Base-by-base conservation (phyloP, 306 rosid species). In the Bauhinia variegata region DNA sequence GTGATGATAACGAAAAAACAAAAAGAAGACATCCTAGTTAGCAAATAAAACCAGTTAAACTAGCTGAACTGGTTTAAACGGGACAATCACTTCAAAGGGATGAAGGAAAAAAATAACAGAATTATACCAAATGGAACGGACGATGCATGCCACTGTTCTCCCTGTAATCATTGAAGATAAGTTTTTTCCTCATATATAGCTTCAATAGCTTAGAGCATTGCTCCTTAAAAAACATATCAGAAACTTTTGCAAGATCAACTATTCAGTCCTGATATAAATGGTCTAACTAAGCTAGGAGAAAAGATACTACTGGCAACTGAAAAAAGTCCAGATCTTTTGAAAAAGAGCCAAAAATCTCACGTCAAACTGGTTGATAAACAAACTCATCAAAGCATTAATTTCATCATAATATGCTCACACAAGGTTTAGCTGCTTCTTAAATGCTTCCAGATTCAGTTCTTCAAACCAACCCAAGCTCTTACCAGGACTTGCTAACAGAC, bases 391-490 rank as follows among this genome's bases (percentile, higher is more conserved):
- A 17, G 47, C 52, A 57, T 30, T 53, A 30, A 87, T 49, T 65
- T 87, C 85, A 8, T 63, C 58, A 34, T 52, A 32, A 0, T 86
- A 89, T 2, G 13, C 0, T 8, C 34, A 12, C 83, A 89, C 65
- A 48, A 67, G 52, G 7, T 15, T 5, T 0, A 89, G 91, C 18
- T 34, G 38, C 70, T 4, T 67, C 16, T 36, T 8, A 63, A 82
- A 84, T 5, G 83, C 86, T 14, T 42, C 48, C n/a, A 37, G 6
- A 48, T 80, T 38, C 5, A 43, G 79, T n/a, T 82, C 86, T 12
- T 87, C 84, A 30, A 80, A 64, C 78, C 71, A 87, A 23, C 88
- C 95, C 87, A 87, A 83, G 30, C 49, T 72, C 74, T 70, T 83
- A 23, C 18, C 79, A 32, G 37, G 31, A 8, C 73, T 82, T 66